Evolutionary conservation across 1,284 basidiomycete species (phyloP).

Genomic region (Cutaneotrichosporon mucoides): DNA sequence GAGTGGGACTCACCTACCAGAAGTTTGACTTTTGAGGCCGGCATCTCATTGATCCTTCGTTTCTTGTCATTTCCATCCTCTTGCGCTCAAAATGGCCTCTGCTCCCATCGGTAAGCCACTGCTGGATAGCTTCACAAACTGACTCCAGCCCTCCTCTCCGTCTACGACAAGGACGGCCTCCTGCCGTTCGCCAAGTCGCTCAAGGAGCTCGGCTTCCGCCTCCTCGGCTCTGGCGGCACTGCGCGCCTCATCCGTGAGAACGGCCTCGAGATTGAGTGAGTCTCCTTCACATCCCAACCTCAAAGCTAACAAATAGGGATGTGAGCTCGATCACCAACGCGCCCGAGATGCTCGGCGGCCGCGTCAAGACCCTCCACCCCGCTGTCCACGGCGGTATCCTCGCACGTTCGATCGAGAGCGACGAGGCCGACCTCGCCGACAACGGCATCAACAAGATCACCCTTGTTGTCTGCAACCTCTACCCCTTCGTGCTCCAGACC

Average conservation of each 20-base stretch:
- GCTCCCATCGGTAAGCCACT: constrained; percentile 14
- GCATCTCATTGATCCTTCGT: too few species aligned
- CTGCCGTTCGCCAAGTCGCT: constrained; percentile 84
- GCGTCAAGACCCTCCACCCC: constrained; percentile 99
- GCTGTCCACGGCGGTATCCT: constrained; percentile 97
- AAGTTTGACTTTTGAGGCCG: too few species aligned
- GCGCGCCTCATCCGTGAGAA: constrained; percentile 96
- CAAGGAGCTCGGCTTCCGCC: constrained; percentile 71
- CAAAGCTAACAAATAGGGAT: constrained; percentile 61
- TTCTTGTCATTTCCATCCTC: too few species aligned
- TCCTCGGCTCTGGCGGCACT: constrained; percentile 94
- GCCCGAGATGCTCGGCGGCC: constrained; percentile 98
- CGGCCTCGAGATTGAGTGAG: constrained; percentile 83
- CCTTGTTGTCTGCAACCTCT: constrained; percentile 97
- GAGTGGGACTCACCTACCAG: too few species aligned
- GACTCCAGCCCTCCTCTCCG: constrained; percentile 75
- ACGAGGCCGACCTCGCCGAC: constrained; percentile 72
- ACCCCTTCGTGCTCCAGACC: constrained; percentile 93
- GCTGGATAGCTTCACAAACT: not conserved
- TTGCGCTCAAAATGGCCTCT: constrained; percentile 4
- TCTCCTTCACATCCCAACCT: not conserved
- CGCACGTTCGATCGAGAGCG: constrained; percentile 78
- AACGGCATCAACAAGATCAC: constrained; percentile 85
- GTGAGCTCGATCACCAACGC: constrained; percentile 97
- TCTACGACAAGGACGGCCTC: constrained; percentile 93